Evolutionary conservation across 176 grass and related monocot species (phyloP).

Genomic region (Aegilops bicornis): DNA sequence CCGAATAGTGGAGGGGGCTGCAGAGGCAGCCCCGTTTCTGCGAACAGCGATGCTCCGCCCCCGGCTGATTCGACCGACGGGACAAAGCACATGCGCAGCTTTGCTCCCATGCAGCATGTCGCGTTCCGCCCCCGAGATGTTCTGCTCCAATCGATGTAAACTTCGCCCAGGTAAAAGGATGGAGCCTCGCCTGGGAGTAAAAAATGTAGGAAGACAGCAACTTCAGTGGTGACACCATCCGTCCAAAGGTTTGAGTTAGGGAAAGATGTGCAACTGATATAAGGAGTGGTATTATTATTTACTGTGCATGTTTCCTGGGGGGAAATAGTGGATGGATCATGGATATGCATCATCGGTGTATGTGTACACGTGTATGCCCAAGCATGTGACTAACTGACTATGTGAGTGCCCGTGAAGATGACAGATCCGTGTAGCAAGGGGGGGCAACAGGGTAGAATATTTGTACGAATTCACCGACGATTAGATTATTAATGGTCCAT

Average conservation of each 20-base stretch:
- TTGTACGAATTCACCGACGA: constrained; percentile 12
- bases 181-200: neutral
- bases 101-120: constrained; percentile 23
- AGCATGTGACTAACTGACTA: neutral
- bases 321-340: neutral
- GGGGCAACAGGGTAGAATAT: neutral
- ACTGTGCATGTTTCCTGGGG: too few relatives aligned
- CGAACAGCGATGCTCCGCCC: neutral
- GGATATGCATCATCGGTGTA: neutral
- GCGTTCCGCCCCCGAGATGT: constrained; percentile 22
- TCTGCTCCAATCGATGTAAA: neutral
- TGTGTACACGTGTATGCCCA: neutral
- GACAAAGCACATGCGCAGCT: constrained; percentile 37
- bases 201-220: neutral
- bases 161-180: neutral
- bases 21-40: neutral
- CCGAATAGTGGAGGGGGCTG: constrained; percentile 25
- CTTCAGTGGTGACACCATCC: neutral
- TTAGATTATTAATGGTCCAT: neutral
- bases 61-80: constrained; percentile 35
- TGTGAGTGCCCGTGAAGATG: constrained; percentile 8
- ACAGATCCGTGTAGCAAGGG: constrained; percentile 12
- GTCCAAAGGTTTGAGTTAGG: neutral
- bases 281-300: too few relatives aligned
- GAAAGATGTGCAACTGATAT: neutral